Conservation (phyloP, 331 rosid species). For the Malus hybrid region DNA sequence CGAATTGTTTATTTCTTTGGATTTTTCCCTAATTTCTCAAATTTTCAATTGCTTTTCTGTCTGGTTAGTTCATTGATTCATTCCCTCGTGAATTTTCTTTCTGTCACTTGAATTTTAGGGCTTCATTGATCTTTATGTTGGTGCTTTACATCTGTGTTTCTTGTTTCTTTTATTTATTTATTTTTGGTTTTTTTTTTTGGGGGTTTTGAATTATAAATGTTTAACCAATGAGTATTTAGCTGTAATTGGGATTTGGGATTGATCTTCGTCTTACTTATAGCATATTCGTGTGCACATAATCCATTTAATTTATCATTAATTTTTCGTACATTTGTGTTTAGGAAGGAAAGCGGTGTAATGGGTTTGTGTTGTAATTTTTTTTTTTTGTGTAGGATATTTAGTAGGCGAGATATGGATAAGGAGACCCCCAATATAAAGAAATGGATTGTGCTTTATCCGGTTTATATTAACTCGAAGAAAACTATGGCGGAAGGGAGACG, state of each 20-base stretch:
- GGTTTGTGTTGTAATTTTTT: background rate
- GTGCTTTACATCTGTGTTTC: background rate
- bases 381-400: background rate
- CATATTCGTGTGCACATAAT: background rate
- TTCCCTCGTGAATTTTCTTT: background rate
- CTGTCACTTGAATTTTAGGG: background rate
- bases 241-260: background rate
- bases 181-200: too few relatives aligned
- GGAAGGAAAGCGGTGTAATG: background rate
- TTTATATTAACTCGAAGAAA: slow-evolving; percentile 76
- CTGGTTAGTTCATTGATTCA: background rate
- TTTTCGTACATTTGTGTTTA: background rate
- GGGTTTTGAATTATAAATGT: background rate
- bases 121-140: background rate
- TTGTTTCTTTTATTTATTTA: too few relatives aligned
- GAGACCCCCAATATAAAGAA: slow-evolving; percentile 53
- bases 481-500: slow-evolving; percentile 83
- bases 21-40: background rate
- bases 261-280: background rate
- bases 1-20: background rate
- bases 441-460: slow-evolving; percentile 71
- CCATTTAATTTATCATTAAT: background rate
- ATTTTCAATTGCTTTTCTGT: background rate
- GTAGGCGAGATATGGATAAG: slow-evolving; percentile 44
- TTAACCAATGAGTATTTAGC: background rate